Base-by-base conservation (phyloP, 495 filamentous ascomycete genomes). In the Penicilliopsis zonata region DNA sequence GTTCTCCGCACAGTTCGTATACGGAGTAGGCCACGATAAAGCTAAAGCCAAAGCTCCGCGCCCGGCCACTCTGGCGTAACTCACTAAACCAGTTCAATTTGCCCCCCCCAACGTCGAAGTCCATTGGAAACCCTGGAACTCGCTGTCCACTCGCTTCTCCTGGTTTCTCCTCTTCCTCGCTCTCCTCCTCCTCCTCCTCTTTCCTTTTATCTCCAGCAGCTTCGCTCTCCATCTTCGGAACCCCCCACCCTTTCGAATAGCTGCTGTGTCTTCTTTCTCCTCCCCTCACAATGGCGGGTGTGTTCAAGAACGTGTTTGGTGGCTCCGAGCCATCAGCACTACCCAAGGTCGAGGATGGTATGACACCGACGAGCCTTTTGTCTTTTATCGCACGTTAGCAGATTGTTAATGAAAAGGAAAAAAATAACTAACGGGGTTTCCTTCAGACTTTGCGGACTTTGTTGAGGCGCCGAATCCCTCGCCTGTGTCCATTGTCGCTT, bases 381-480 rank as follows among this genome's bases (percentile, higher is more conserved):
- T 27, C n/a, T 13, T 23, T 23, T 13, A 27, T 27, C 14, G 14
- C 30, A 10, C n/a, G 26, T 14, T 14, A 5, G 15, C n/a, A 4
- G 5, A 5, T 28, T 28, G 5, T 5, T 5, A 12, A 5, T 5
- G n/a, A 28, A 13, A 28, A 12, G 4, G 26, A 5, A 5, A 5
- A 4, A 20, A n/a, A n/a, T n/a, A n/a, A n/a, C n/a, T n/a, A n/a
- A 18, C 8, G 2, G 25, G 9, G 9, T 29, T 13, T 26, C 19
- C 13, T 21, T 13, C 45, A 87, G 81, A 82, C 51, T 86, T 87
- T 47, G 80, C 76, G 51, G 82, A 87, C 55, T 87, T 82, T 42
- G 74, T 78, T 17, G 70, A 70, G 49, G 77, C 70, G 38, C 69
- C 80, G 38, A 67, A 74, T 15, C 73, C 80, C 31, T 65, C 68